Conservation (phyloP, 2,329 filamentous ascomycete species). For the Boeremia exigua region DNA sequence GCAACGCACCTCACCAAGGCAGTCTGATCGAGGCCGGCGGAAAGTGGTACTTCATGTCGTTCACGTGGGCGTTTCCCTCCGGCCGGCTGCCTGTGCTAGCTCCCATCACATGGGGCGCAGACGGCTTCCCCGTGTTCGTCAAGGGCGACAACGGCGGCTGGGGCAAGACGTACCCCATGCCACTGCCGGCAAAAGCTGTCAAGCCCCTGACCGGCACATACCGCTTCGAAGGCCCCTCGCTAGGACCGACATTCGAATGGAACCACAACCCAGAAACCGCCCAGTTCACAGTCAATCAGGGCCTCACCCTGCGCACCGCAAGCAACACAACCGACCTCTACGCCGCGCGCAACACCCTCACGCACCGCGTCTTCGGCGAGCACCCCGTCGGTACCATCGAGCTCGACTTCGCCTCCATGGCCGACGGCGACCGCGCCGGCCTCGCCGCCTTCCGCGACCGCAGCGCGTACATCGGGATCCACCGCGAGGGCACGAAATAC, state of each 20-base stretch:
- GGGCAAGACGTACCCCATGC: conserved; percentile 49
- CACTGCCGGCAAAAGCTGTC: conserved; percentile 18
- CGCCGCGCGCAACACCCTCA: conserved; percentile 46
- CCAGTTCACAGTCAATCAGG: conserved; percentile 51
- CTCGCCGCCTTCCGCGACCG: conserved; percentile 58
- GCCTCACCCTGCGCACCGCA: conserved; percentile 54
- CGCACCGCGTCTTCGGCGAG: conserved; percentile 43
- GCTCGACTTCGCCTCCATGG: conserved; percentile 55
- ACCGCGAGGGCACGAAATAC: conserved; percentile 43
- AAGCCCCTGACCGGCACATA: conserved; percentile 48
- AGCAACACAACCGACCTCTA: conserved; percentile 57
- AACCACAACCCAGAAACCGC: conserved; percentile 63
- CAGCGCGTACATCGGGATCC: conserved; percentile 57
- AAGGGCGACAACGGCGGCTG: conserved; percentile 51
- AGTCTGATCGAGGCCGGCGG: conserved; percentile 57
- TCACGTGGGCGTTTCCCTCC: conserved; percentile 59
- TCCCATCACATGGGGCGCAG: conserved; percentile 57
- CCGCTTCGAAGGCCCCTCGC: conserved; percentile 49
- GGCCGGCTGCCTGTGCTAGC: conserved; percentile 63
- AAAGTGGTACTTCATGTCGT: conserved; percentile 65
- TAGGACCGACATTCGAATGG: conserved; percentile 61
- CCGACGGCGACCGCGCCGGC: conserved; percentile 58
- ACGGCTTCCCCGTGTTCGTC: conserved; percentile 56
- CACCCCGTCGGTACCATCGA: conserved; percentile 52
- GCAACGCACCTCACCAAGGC: conserved; percentile 59